These are phyloP conservation scores for Lactarius hatsudake DNA, from an alignment of 768 basidiomycete species.

Conservation along the genomic window DNA sequence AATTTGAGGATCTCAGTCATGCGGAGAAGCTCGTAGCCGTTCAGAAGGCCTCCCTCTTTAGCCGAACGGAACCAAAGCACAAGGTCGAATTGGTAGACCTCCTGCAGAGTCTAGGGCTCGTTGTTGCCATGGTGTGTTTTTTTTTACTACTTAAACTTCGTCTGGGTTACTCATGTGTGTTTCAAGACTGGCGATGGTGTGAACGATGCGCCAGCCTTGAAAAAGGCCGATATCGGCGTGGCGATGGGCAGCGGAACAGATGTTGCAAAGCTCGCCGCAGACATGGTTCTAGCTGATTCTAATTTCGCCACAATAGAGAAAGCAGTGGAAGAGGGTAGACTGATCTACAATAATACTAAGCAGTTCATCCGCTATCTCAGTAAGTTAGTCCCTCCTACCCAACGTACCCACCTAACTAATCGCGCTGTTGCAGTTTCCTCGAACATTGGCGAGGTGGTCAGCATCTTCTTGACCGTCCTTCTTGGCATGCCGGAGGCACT, in stretches of 20 bases:
- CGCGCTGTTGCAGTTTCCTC: slow-evolving; percentile 62
- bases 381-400: slow-evolving; percentile 39
- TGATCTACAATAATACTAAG: slow-evolving; percentile 99
- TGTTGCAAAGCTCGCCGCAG: slow-evolving; percentile 95
- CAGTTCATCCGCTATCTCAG: slow-evolving; percentile 99
- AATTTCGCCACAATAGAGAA: slow-evolving; percentile 97
- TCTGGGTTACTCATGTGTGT: slow-evolving; percentile 20
- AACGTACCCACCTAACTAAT: slow-evolving; percentile 19
- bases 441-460: slow-evolving; percentile 95
- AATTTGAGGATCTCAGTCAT: slow-evolving; percentile 77
- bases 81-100: slow-evolving; percentile 94
- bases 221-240: slow-evolving; percentile 96
- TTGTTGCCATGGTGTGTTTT: slow-evolving; percentile 83
- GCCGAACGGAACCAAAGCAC: slow-evolving; percentile 91
- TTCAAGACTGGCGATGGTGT: slow-evolving; percentile 91
- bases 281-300: slow-evolving; percentile 96
- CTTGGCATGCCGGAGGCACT: slow-evolving; percentile 99
- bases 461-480: slow-evolving; percentile 95
- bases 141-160: slow-evolving; percentile 17
- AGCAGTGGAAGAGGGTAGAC: slow-evolving; percentile 94
- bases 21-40: slow-evolving; percentile 86
- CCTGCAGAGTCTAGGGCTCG: slow-evolving; percentile 84
- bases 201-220: slow-evolving; percentile 95
- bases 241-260: slow-evolving; percentile 99
- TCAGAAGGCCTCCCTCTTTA: slow-evolving; percentile 85